Percentiles rank a stretch among this genome's conserved stretches.
Conservation (phyloP, 257 asterid species). For the Linderniella brevidens region DNA sequence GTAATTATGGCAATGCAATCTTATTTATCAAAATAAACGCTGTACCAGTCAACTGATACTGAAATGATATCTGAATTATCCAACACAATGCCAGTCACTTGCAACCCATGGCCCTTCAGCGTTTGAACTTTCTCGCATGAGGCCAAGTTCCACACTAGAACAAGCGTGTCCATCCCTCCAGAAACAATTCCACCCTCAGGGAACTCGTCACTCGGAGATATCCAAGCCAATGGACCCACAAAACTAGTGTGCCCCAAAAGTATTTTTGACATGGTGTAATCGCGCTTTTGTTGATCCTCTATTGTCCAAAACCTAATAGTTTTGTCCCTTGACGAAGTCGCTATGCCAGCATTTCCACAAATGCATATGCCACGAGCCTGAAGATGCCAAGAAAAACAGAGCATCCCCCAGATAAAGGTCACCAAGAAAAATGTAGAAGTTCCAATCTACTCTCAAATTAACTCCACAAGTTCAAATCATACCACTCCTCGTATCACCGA, state of each 20-base stretch:
- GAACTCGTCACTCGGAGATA: conserved; percentile 58
- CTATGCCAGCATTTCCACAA: conserved; percentile 68
- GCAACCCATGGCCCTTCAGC: conserved; percentile 66
- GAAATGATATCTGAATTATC: conserved; percentile 77
- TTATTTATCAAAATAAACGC: conserved; percentile 1
- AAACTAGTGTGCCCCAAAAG: conserved; percentile 87
- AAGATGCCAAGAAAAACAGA: conserved; percentile 1
- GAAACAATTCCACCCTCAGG: conserved; percentile 86
- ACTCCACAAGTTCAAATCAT: neutral
- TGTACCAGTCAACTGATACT: conserved; percentile 76
- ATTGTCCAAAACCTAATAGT: conserved; percentile 76
- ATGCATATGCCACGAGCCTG: conserved; percentile 94
- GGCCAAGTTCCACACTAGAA: conserved; percentile 74
- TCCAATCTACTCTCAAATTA: neutral
- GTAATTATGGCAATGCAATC: too few relatives aligned
- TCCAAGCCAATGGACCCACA: conserved; percentile 92
- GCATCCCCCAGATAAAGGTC: too few relatives aligned
- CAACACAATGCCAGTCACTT: conserved; percentile 72
- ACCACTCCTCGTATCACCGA: too few relatives aligned
- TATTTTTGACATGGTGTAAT: conserved; percentile 45
- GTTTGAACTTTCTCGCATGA: conserved; percentile 57
- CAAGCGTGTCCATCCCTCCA: conserved; percentile 92
- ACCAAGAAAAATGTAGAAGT: neutral
- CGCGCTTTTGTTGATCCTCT: conserved; percentile 40
- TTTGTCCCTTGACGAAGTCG: conserved; percentile 87